These are phyloP conservation scores for Achlya hypogyna DNA, from an alignment of 352 stramenopile genomes.

Conservation along the genomic window DNA sequence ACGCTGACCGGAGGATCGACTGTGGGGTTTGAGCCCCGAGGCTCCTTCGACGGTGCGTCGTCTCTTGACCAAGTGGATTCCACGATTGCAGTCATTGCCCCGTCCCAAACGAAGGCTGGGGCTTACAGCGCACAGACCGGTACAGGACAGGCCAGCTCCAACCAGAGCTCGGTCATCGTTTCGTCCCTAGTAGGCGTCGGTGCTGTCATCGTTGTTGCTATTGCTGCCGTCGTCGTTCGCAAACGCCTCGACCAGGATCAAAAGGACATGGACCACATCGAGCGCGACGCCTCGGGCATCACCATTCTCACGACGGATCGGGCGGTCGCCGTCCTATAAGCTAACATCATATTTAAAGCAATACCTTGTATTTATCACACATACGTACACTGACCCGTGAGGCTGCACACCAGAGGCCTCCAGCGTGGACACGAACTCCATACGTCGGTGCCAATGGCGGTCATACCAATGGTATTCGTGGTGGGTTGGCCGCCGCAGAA, in stretches of 20 bases:
- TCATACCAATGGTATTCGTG: too few relatives aligned
- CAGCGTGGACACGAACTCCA: too few relatives aligned
- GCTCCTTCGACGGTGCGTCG: not conserved
- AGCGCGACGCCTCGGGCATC: constrained; percentile 11
- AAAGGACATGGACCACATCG: not conserved
- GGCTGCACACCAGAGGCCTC: too few relatives aligned
- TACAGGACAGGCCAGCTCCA: not conserved
- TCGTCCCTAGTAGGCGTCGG: not conserved
- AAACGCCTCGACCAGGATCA: constrained; percentile 15
- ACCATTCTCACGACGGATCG: not conserved
- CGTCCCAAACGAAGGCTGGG: not conserved
- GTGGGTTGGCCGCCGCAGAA: too few relatives aligned
- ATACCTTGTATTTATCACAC: too few relatives aligned
- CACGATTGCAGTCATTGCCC: not conserved
- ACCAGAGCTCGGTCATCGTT: not conserved
- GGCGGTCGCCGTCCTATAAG: too few relatives aligned
- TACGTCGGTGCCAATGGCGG: too few relatives aligned
- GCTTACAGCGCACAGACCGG: not conserved
- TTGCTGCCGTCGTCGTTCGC: not conserved
- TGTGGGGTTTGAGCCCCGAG: not conserved
- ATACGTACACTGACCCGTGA: too few relatives aligned
- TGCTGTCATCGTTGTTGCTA: not conserved
- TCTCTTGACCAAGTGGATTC: too few relatives aligned
- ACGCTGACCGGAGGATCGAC: not conserved
- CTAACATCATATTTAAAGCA: too few relatives aligned